Evolutionary conservation across 805 yeast genomes (phyloP), one percentile per base, ranked within the genome.

Genomic region (Soucietia sequanensis): DNA sequence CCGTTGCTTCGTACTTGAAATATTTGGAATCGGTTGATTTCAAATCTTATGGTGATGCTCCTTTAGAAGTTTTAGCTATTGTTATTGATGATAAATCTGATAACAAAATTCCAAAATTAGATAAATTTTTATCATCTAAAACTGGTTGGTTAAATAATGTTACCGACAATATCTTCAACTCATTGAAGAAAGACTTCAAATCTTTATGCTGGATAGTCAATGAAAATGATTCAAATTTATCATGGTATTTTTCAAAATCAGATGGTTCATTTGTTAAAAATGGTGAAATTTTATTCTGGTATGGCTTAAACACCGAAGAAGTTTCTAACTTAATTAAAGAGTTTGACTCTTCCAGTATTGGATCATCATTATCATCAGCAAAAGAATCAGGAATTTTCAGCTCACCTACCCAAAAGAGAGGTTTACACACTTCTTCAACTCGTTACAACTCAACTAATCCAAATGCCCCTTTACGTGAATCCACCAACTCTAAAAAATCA

Each of bases 111-210:
- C 84, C 96, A 8, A 75, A 72, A 31, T 67, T 93, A 43, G 95
- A 87, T 59, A 88, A 86, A 65, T 88, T 93, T 58, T 70, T 89
- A 46, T 87, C 95, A 16, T 77, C 95, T 15, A 82, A 84, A 58
- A 76, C 84, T 35, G 98, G 98, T 30, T 93, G 99, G 99, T 81
- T 91, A 58, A 93, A 93, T 68, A 91, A 91, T 46, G 96, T 93
- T 36, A 84, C 96, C 39, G 99, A 93, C 57, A 91, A 90, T 62
- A 84, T 93, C 34, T 93, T 95, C 77, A 76, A 73, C 35, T 80
- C 95, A 11, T 74, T 93, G 50, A 79, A 73, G 50, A 81, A 80
- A 49, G 95, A 90, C 56, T 84, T 77, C 61, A 49, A 72, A 22
- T 61, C 81, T 5, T 71, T 93, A 51, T 89, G 81, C 62, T 93